Percentiles rank a stretch among this genome's conserved stretches.
Conservation (phyloP, 495 filamentous ascomycete species). For the Penicillium mononematosum region DNA sequence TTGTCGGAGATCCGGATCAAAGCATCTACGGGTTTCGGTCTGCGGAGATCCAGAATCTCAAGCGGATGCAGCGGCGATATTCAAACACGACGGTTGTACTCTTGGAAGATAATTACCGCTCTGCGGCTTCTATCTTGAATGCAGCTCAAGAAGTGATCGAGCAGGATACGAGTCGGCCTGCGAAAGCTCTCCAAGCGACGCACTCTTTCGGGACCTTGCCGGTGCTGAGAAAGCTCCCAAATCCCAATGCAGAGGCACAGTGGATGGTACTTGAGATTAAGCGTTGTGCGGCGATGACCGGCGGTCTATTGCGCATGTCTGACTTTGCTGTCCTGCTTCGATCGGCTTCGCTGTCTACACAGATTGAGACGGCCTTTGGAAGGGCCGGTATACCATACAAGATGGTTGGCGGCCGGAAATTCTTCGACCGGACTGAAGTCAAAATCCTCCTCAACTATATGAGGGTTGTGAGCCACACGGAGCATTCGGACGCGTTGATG, state of each 20-base stretch:
- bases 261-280: constrained; percentile 91
- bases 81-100: constrained; percentile 75
- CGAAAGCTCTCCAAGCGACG: constrained; percentile 75
- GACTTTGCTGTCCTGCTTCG: constrained; percentile 88
- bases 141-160: constrained; percentile 85
- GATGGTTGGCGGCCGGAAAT: constrained; percentile 90
- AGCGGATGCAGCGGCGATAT: constrained; percentile 72
- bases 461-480: constrained; percentile 77
- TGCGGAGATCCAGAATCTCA: constrained; percentile 89
- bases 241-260: constrained; percentile 69
- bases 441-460: constrained; percentile 89
- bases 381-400: constrained; percentile 85
- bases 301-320: constrained; percentile 64
- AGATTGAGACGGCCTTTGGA: constrained; percentile 80
- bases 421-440: constrained; percentile 91
- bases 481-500: constrained; percentile 83
- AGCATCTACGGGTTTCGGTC: constrained; percentile 99
- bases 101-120: constrained; percentile 95
- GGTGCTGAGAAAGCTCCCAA: constrained; percentile 75
- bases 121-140: constrained; percentile 82
- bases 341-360: constrained; percentile 77
- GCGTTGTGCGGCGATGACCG: constrained; percentile 67
- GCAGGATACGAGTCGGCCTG: constrained; percentile 78
- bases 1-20: constrained; percentile 97
- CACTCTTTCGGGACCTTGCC: constrained; percentile 80